Base-by-base conservation (phyloP, 2,329 filamentous ascomycete genomes). In the Tolypocladium ovalisporum region DNA sequence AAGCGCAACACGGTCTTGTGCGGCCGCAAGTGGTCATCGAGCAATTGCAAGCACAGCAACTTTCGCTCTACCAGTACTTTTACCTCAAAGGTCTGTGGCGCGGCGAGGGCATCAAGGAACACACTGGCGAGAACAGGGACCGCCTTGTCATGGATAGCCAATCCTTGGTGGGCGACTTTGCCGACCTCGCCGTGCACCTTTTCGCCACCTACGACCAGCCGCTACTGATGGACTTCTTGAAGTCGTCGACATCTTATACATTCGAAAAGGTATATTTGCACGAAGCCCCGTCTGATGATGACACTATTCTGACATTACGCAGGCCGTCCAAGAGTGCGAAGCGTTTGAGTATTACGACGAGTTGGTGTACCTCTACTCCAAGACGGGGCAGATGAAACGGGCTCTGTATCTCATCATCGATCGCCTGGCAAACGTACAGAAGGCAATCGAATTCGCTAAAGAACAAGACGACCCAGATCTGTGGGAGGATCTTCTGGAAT, bases 331-430 rank as follows among this genome's bases (percentile, higher is more conserved):
- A 80, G 84, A 95, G 65, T 99, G 94, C 67, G 91, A 97, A 71
- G 75, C 79, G 17, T 81, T 83, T 62, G 85, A 87, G 63, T 97
- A 89, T 71, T 88, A 95, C 53, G 88, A 90, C 40, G 94, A 99
- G 69, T 82, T 97, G n/a, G 93, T 99, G 17, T 94, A 94, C 67
- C 82, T 99, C 1, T 88, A 97, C 65, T 95, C 91, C 59, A 97
- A 97, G 70, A 97, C 91, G 0, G 94, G 94, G 0, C 87, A 97
- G 70, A 94, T 90, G 64, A 96, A 97, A 71, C 85, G 89, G 15
- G 95, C 95, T 0, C 77, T 99, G 3, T 92, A 88, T 65, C 82
- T 99, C 55, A 97, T 99, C 67, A 95, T 97, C 61, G 90, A 96
- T 65, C 86, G 90, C n/a, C 80, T 99, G 6, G 86, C 86, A 58